phyloP scores from a whole-genome alignment of 108 stramenopile species.

The Nannochloropsis oceanica region DNA sequence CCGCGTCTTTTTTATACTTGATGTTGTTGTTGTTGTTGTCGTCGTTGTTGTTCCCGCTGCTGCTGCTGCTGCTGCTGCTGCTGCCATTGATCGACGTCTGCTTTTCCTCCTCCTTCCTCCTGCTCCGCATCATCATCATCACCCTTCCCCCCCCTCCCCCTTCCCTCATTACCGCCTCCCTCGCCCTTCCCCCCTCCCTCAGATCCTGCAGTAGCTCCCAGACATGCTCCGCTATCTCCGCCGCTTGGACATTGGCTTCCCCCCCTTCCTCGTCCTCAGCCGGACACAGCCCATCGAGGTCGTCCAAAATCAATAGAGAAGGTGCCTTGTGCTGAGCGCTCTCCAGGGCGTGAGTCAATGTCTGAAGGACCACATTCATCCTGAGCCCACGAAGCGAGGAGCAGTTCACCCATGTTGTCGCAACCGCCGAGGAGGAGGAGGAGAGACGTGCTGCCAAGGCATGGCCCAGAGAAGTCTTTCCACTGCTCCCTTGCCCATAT shows the following conservation, averaged over 20 bases:
- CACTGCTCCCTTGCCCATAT: not conserved
- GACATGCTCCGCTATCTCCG: slow-evolving; percentile 13
- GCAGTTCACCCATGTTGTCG: not conserved
- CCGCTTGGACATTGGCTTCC: slow-evolving; percentile 3
- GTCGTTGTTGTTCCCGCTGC: not conserved
- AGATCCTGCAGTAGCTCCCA: not conserved
- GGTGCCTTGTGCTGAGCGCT: not conserved
- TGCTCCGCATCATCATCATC: not conserved
- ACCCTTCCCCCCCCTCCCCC: not conserved
- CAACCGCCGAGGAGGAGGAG: not conserved
- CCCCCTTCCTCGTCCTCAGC: slow-evolving; percentile 6
- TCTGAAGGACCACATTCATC: slow-evolving; percentile 1
- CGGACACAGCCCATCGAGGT: slow-evolving; percentile 7
- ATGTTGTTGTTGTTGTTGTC: not conserved
- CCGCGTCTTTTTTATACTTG: not conserved
- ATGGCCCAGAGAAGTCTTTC: slow-evolving; percentile 11
- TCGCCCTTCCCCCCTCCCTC: not conserved
- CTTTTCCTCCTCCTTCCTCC: not conserved
- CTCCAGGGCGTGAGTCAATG: not conserved
- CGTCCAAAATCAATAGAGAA: slow-evolving; percentile 2
- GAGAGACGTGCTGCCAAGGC: not conserved
- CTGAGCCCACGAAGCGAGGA: not conserved
- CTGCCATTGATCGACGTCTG: too few relatives aligned
- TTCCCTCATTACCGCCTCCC: not conserved
- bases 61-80: not conserved